phyloP scores from a whole-genome alignment of 176 grass and related monocot genomes.

The Oryza meridionalis region DNA sequence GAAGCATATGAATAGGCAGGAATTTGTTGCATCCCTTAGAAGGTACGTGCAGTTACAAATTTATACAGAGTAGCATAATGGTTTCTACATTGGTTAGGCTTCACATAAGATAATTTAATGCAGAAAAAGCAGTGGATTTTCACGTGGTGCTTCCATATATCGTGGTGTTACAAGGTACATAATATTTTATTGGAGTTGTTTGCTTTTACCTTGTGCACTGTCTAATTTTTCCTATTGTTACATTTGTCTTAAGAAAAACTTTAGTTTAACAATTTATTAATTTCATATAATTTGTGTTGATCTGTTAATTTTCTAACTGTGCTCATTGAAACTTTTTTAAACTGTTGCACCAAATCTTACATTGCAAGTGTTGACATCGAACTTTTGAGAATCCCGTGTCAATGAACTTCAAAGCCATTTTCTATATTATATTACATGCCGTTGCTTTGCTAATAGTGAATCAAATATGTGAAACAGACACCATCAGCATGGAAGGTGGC shows the following conservation, averaged over 20 bases:
- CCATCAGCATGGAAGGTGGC: conserved; percentile 89
- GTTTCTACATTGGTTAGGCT: background rate
- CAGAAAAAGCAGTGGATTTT: conserved; percentile 91
- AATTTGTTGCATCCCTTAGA: conserved; percentile 83
- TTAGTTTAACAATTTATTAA: background rate
- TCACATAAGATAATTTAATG: conserved; percentile 19
- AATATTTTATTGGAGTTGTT: background rate
- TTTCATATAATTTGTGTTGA: background rate
- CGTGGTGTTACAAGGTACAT: conserved; percentile 78
- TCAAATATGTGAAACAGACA: conserved; percentile 44
- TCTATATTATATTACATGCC: background rate
- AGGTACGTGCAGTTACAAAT: conserved; percentile 39
- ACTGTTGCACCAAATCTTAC: background rate
- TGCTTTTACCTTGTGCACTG: background rate
- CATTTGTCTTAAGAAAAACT: background rate
- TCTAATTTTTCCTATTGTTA: background rate
- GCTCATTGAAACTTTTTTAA: background rate
- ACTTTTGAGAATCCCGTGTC: background rate
- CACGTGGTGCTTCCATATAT: conserved; percentile 76
- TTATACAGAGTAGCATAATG: background rate
- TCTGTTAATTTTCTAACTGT: background rate
- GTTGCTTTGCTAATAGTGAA: conserved; percentile 1
- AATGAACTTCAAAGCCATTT: background rate
- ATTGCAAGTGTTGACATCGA: background rate
- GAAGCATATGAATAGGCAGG: conserved; percentile 77